phyloP scores from a whole-genome alignment of 108 stramenopile species.

The Nannochloropsis gaditana region DNA sequence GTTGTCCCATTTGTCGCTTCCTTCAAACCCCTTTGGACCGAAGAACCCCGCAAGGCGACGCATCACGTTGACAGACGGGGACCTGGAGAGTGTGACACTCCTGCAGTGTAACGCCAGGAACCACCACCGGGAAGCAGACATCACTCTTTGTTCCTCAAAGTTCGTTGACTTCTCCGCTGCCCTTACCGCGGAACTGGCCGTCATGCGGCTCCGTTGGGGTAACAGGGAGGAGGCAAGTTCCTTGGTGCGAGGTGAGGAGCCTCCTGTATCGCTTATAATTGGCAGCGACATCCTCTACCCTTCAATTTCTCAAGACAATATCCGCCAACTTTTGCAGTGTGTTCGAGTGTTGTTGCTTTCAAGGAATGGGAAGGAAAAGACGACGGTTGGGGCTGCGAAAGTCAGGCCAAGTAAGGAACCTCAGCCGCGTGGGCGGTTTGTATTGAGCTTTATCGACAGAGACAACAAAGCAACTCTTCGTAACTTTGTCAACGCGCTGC shows the following conservation, averaged over 20 bases:
- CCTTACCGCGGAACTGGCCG: neutral
- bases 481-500: neutral
- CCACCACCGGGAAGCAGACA: neutral
- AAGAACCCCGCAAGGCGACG: neutral
- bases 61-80: neutral
- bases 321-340: neutral
- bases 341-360: neutral
- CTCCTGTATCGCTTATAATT: neutral
- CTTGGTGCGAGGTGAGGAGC: neutral
- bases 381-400: no score
- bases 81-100: slow-evolving; percentile 13
- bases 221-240: neutral
- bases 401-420: no score
- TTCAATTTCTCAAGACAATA: neutral
- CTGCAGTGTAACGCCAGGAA: neutral
- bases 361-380: neutral
- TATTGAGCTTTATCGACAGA: neutral
- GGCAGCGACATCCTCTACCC: slow-evolving; percentile 15
- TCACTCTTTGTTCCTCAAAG: neutral
- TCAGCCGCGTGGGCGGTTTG: neutral
- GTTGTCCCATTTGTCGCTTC: neutral
- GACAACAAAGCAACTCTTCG: slow-evolving; percentile 12
- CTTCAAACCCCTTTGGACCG: neutral
- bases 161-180: neutral
- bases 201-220: neutral